These are phyloP conservation scores for Euphorbia tirucalli DNA, from an alignment of 345 rosid genomes.

Conservation along the genomic window DNA sequence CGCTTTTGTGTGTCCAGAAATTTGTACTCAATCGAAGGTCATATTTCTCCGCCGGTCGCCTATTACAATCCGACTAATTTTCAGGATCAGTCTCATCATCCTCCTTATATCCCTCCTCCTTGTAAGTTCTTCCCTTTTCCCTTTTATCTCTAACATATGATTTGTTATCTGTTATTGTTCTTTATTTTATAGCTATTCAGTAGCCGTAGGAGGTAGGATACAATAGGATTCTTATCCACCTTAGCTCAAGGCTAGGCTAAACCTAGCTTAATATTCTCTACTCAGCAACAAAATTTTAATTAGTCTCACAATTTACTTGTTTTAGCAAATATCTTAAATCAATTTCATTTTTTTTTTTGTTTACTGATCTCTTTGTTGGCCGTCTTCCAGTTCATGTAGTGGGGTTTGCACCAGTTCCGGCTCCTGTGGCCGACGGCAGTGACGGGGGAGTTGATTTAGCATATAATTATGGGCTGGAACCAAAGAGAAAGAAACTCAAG, in stretches of 20 bases:
- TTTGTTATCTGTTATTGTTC: too few relatives aligned
- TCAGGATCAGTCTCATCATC: slow-evolving; percentile 70
- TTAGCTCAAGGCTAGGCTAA: not conserved
- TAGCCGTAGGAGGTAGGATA: not conserved
- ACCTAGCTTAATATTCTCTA: not conserved
- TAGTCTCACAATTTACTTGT: not conserved
- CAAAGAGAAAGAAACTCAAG: slow-evolving; percentile 53
- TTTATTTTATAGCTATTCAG: not conserved
- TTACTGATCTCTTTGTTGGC: not conserved
- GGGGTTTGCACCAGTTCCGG: slow-evolving; percentile 71
- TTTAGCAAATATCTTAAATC: not conserved
- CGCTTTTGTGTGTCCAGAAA: slow-evolving; percentile 30
- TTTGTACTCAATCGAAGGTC: slow-evolving; percentile 43
- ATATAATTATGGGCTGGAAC: slow-evolving; percentile 59
- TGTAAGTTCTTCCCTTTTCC: slow-evolving; percentile 39
- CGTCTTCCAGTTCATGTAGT: slow-evolving; percentile 64
- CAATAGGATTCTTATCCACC: not conserved
- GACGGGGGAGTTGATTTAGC: slow-evolving; percentile 53
- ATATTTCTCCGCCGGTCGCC: slow-evolving; percentile 47
- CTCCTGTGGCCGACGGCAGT: slow-evolving; percentile 44
- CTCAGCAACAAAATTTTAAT: not conserved
- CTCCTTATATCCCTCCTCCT: slow-evolving; percentile 71
- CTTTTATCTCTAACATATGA: too few relatives aligned
- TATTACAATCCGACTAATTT: slow-evolving; percentile 37
- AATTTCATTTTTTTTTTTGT: not conserved